Evolutionary conservation across 805 yeast genomes (phyloP), one percentile per base, ranked within the genome.

Genomic region (Candida maris): DNA sequence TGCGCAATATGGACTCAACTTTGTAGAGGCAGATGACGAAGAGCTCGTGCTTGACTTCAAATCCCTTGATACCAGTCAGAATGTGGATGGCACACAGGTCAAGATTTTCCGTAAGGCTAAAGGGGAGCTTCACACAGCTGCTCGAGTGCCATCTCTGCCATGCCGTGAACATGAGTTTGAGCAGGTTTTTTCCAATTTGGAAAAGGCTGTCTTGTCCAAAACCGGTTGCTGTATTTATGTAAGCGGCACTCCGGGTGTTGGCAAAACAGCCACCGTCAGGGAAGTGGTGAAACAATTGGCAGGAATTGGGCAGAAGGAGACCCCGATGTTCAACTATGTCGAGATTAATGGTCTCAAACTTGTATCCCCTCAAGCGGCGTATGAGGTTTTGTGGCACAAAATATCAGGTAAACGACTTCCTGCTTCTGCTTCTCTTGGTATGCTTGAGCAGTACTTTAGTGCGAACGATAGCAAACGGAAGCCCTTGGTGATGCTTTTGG

Each of bases 201-300:
- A 87, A 48, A 70, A 77, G 30, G 84, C 95, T 0, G 75, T 91
- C 22, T 70, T 70, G 31, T 72, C 81, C 12, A 74, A 75, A 27
- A 72, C 82, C 1, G 97, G 97, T 0, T 74, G 89, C 6, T 86
- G 96, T 46, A 61, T 93, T 5, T 93, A 89, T 55, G 79, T 93
- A 8, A 86, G 96, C 59, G 99, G 99, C 3, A 87, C 96, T 0
- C 98, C 99, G 0, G 99, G 99, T 6, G 91, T 94, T 2, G 98
- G 98, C 9, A 93, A 93, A 56, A 91, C 98, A 0, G 93, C 95
- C 3, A 91, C 97, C 0, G 79, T 91, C 2, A 65, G 95, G 37
- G 95, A 88, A 52, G 97, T 85, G 0, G 73, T 93, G 18, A 71
- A 77, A 22, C 87, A 83, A 50, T 61, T 93, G 23, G 70, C 73